Base-by-base conservation (phyloP, 2,329 filamentous ascomycete species). In the Aspergillus fischeri region DNA sequence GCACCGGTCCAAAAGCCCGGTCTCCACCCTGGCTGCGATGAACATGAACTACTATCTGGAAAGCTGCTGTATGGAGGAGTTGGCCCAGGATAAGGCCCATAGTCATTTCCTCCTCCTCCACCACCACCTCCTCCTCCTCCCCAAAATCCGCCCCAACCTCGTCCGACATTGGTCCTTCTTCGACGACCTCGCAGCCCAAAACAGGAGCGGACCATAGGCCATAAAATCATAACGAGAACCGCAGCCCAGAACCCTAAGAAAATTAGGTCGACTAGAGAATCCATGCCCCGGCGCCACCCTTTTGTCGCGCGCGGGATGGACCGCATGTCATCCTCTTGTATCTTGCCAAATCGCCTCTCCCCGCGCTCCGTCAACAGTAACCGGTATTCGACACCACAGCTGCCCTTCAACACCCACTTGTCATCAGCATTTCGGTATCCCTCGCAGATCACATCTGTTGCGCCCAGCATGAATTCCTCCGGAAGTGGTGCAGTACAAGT, bases 401-500 rank as follows among this genome's bases (percentile, higher is more conserved):
- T 94, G 24, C 94, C 94, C 68, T 90, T 92, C 54, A 97, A 77
- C n/a, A 97, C 83, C 73, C 91, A 95, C 0, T 86, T 85, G 72
- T 97, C 94, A 49, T 93, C 85, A 0, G 87, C 76, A 14, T 78
- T 81, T 57, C 83, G 79, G 76, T 96, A 97, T 10, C 94, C 93
- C 70, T 99, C 93, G 74, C 94, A 99, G 10, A 92, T 80, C 55
- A 97, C 93, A 60, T 97, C 92, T 10, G 93, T 97, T 60, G 84
- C 83, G 56, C 91, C 92, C 28, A 97, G 84, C 74, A 87, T 88
- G 74, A 87, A 86, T 63, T 87, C 85, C 10, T 78, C 72, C 0
- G 85, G 85, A 1, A 87, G 72, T 2, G 79, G 78, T 4, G 85
- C 83, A n/a, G 85, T 85, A 76, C 93, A 99, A 28, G 90, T 90